Evolutionary conservation across 192 early-diverging fungal genomes (phyloP).

Genomic region (Coemansia sp.): DNA sequence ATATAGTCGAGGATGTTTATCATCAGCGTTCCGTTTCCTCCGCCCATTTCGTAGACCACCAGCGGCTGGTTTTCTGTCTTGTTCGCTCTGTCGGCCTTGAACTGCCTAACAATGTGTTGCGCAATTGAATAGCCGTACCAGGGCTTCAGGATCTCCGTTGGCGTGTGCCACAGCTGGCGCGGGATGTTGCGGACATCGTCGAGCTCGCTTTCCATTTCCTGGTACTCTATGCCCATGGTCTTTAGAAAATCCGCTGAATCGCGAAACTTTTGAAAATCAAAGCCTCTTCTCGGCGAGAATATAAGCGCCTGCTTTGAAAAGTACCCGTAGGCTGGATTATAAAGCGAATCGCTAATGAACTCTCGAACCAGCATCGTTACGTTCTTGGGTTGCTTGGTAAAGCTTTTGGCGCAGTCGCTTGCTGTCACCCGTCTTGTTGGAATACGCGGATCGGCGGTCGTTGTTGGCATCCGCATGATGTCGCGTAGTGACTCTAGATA

Average conservation of each 20-base stretch:
- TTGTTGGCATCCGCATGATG: conserved; percentile 46
- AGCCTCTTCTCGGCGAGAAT: conserved; percentile 64
- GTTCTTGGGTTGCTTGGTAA: conserved; percentile 53
- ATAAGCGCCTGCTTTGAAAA: conserved; percentile 93
- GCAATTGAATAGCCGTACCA: conserved; percentile 94
- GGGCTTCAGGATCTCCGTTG: conserved; percentile 89
- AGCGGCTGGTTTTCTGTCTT: conserved; percentile 61
- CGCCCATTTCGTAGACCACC: conserved; percentile 93
- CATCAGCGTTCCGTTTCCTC: conserved; percentile 96
- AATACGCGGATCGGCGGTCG: conserved; percentile 42
- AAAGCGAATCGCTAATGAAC: conserved; percentile 94
- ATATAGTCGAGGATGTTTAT: conserved; percentile 89
- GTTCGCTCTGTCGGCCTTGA: conserved; percentile 54
- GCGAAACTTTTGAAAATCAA: conserved; percentile 64
- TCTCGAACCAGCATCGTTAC: conserved; percentile 78
- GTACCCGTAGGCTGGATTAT: conserved; percentile 96
- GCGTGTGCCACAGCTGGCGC: conserved; percentile 97
- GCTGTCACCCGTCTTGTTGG: conserved; percentile 40
- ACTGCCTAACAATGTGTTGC: conserved; percentile 79
- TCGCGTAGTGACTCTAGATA: conserved; percentile 43
- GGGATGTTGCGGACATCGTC: conserved; percentile 73
- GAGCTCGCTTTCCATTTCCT: conserved; percentile 75
- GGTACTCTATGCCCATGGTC: conserved; percentile 72
- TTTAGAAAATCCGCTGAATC: conserved; percentile 76
- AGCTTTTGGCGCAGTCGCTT: conserved; percentile 32